phyloP scores from a whole-genome alignment of 1,139 yeast species.

The Debaryomyces coudertii region DNA sequence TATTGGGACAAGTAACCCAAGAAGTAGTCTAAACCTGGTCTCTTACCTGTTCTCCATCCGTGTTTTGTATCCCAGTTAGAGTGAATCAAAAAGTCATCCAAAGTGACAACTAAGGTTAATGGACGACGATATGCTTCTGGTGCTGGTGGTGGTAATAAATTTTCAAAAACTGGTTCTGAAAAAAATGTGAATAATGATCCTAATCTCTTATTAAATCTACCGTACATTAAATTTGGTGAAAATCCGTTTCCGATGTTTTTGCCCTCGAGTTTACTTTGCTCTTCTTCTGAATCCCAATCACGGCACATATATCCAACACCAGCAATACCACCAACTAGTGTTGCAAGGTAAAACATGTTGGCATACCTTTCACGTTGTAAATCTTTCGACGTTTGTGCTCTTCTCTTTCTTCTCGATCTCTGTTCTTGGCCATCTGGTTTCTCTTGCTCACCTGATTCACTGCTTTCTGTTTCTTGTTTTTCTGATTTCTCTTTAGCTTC shows the following conservation, averaged over 20 bases:
- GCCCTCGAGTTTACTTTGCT: slow-evolving; percentile 54
- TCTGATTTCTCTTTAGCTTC: slow-evolving; percentile 17
- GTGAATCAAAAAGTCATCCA: slow-evolving; percentile 89
- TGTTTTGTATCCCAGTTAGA: slow-evolving; percentile 89
- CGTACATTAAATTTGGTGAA: slow-evolving; percentile 64
- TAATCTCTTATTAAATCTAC: slow-evolving; percentile 71
- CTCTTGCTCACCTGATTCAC: slow-evolving; percentile 14
- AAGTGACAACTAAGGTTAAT: slow-evolving; percentile 80
- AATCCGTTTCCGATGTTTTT: slow-evolving; percentile 67
- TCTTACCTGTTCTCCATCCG: slow-evolving; percentile 99
- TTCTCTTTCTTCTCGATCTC: slow-evolving; percentile 50
- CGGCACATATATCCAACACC: slow-evolving; percentile 79
- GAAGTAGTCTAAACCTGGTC: slow-evolving; percentile 98
- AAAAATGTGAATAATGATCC: slow-evolving; percentile 79
- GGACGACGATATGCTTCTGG: slow-evolving; percentile 95
- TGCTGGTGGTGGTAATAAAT: slow-evolving; percentile 84
- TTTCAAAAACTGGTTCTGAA: slow-evolving; percentile 92
- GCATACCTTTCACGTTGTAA: slow-evolving; percentile 63
- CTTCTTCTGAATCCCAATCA: slow-evolving; percentile 84
- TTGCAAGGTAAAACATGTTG: slow-evolving; percentile 64
- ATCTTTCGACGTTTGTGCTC: slow-evolving; percentile 63
- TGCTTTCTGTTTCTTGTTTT: slow-evolving; percentile 17
- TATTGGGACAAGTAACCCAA: slow-evolving; percentile 92
- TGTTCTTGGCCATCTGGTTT: neutral
- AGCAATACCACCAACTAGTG: slow-evolving; percentile 62